phyloP scores from a whole-genome alignment of 345 rosid genomes.

The Linum tenue region DNA sequence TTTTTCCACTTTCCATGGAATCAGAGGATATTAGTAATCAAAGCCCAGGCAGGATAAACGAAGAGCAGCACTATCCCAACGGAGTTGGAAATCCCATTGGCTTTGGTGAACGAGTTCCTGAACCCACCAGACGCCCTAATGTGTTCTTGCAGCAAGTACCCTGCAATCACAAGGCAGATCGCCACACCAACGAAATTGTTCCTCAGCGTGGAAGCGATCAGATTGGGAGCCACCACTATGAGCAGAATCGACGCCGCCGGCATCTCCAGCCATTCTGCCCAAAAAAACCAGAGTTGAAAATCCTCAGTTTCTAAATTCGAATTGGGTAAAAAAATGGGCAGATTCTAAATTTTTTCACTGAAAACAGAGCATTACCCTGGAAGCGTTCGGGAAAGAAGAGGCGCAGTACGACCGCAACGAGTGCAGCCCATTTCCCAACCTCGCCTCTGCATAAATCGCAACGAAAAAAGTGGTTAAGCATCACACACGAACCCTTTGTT shows the following conservation, averaged over 20 bases:
- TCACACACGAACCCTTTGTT: background rate
- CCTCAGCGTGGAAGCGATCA: slow-evolving; percentile 26
- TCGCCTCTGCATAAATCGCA: slow-evolving; percentile 1
- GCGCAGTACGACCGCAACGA: background rate
- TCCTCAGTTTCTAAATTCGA: background rate
- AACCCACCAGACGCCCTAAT: too few species aligned
- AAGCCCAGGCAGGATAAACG: slow-evolving; percentile 72
- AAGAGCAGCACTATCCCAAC: slow-evolving; percentile 64
- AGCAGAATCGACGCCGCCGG: background rate
- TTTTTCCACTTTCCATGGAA: too few species aligned
- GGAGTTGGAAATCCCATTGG: slow-evolving; percentile 70
- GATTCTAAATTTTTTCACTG: background rate
- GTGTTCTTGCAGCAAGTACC: slow-evolving; percentile 48
- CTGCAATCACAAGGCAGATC: slow-evolving; percentile 64
- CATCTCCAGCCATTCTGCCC: slow-evolving; percentile 3
- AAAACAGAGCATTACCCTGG: background rate
- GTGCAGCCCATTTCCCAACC: slow-evolving; percentile 2
- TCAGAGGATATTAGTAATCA: slow-evolving; percentile 42
- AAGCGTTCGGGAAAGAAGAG: background rate
- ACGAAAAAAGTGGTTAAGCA: background rate
- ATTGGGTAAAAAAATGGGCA: background rate
- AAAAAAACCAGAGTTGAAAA: background rate
- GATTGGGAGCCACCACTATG: background rate
- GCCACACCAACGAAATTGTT: slow-evolving; percentile 49
- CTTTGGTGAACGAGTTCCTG: too few species aligned